Evolutionary conservation across 352 stramenopile genomes (phyloP).

Genomic region (Aphanomyces invadans): DNA sequence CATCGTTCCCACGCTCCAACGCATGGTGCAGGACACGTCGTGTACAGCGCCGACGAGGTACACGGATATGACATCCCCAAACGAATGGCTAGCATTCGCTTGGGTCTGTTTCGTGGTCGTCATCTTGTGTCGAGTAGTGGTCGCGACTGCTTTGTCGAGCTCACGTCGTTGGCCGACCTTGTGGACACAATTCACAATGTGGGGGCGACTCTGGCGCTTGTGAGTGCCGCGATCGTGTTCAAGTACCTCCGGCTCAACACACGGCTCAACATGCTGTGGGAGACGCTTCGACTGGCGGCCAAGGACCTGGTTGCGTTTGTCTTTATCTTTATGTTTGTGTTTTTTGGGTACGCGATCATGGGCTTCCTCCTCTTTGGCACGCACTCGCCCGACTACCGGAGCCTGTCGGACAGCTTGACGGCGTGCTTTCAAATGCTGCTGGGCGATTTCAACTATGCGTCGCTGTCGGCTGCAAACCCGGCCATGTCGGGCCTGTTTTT

Average conservation of each 20-base stretch:
- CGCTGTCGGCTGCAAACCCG: slow-evolving; percentile 58
- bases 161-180: slow-evolving; percentile 43
- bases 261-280: slow-evolving; percentile 66
- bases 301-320: slow-evolving; percentile 70
- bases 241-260: slow-evolving; percentile 79
- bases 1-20: slow-evolving; percentile 42
- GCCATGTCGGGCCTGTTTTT: slow-evolving; percentile 72
- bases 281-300: slow-evolving; percentile 60
- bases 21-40: slow-evolving; percentile 37
- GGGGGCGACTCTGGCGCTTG: slow-evolving; percentile 48
- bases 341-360: slow-evolving; percentile 71
- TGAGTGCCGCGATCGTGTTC: slow-evolving; percentile 72
- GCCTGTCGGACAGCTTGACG: slow-evolving; percentile 53
- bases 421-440: slow-evolving; percentile 81
- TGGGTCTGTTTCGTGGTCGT: not conserved
- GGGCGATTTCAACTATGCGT: slow-evolving; percentile 67
- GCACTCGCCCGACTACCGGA: slow-evolving; percentile 56
- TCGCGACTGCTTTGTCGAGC: slow-evolving; percentile 46
- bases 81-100: too few relatives aligned
- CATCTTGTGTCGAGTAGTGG: not conserved
- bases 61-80: too few relatives aligned
- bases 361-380: slow-evolving; percentile 66
- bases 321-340: slow-evolving; percentile 76
- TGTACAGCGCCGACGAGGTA: slow-evolving; percentile 37
- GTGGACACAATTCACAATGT: slow-evolving; percentile 51